These are phyloP conservation scores for Claviceps purpurea DNA, from an alignment of 2,329 filamentous ascomycete genomes.

Conservation along the genomic window DNA sequence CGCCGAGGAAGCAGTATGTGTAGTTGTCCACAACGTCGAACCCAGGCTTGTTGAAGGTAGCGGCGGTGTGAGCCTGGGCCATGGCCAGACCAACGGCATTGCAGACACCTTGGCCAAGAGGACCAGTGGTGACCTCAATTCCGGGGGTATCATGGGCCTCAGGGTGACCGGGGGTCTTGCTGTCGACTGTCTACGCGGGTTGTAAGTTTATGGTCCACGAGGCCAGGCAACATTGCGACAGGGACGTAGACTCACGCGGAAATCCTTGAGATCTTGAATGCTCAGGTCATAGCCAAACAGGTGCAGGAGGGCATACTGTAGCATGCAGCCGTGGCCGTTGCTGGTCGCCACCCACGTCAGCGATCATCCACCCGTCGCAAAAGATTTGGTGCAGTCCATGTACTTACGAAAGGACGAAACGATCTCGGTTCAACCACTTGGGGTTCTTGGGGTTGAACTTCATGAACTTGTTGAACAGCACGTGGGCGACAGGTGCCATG, in stretches of 20 bases:
- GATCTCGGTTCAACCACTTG: slow-evolving; percentile 90
- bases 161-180: slow-evolving; percentile 89
- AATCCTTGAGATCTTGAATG: slow-evolving; percentile 87
- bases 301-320: slow-evolving; percentile 96
- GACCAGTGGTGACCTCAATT: slow-evolving; percentile 95
- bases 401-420: slow-evolving; percentile 96
- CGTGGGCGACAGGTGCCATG: slow-evolving; percentile 90
- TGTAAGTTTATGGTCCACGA: not conserved
- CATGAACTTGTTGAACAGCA: slow-evolving; percentile 98
- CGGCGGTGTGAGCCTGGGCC: slow-evolving; percentile 82
- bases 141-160: slow-evolving; percentile 94
- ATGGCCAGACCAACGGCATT: slow-evolving; percentile 98
- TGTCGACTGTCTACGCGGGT: slow-evolving; percentile 33
- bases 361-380: not conserved
- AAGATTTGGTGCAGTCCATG: not conserved
- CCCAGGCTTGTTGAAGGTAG: slow-evolving; percentile 90
- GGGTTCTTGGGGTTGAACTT: slow-evolving; percentile 99
- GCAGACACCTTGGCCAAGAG: slow-evolving; percentile 91
- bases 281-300: slow-evolving; percentile 80
- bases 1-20: slow-evolving; percentile 93
- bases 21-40: slow-evolving; percentile 90
- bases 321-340: slow-evolving; percentile 98
- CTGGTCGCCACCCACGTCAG: slow-evolving; percentile 30
- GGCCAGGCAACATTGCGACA: not conserved
- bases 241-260: slow-evolving; percentile 59